Conservation (phyloP, 176 grass and related monocot genomes). For the Eragrostis curvula region DNA sequence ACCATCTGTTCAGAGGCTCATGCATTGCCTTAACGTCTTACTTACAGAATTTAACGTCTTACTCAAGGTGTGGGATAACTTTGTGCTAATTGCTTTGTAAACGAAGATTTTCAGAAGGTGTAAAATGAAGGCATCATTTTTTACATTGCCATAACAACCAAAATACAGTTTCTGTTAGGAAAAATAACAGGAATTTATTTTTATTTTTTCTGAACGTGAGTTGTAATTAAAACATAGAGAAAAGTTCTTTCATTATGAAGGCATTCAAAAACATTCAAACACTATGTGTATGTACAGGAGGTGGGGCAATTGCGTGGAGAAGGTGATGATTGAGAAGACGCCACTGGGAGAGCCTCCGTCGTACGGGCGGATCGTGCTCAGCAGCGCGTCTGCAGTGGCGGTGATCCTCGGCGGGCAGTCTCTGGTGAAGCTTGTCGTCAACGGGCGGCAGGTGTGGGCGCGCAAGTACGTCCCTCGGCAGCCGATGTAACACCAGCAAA, state of each 20-base stretch:
- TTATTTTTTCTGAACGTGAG: neutral
- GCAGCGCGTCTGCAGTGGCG: neutral
- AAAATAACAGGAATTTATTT: neutral
- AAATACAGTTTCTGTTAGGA: neutral
- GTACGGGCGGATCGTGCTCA: neutral
- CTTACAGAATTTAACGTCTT: neutral
- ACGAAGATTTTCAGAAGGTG: neutral
- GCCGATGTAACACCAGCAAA: neutral
- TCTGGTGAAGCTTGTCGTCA: constrained; percentile 62
- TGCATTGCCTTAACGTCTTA: neutral
- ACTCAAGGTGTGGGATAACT: neutral
- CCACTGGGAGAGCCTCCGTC: neutral
- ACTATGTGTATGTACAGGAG: constrained; percentile 25
- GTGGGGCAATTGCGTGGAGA: constrained; percentile 67
- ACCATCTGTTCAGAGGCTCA: neutral
- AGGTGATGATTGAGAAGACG: constrained; percentile 39
- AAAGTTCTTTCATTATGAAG: neutral
- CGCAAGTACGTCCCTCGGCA: constrained; percentile 45
- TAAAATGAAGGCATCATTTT: neutral
- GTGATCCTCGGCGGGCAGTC: constrained; percentile 49
- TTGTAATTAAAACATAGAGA: neutral
- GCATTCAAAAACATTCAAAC: neutral
- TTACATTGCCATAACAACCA: neutral
- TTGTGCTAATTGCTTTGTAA: neutral
- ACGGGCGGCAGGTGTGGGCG: constrained; percentile 64